A percentile compares a stretch with the other conserved stretches of the same genome.
Conservation (phyloP, 257 asterid species). For the Plantago ovata region DNA sequence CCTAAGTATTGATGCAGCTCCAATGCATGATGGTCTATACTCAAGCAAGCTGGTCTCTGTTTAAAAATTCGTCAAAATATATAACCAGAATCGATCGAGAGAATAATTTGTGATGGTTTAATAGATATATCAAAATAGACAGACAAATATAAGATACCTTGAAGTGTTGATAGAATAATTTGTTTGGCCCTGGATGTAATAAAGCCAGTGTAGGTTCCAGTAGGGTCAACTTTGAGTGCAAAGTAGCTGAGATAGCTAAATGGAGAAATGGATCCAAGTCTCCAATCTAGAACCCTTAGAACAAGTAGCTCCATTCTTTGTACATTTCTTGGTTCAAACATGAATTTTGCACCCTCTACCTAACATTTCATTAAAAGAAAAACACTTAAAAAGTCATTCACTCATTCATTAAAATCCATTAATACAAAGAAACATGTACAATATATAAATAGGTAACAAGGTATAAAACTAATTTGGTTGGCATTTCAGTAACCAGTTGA, state of each 20-base stretch:
- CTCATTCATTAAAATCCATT: too few species aligned
- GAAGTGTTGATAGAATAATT: conserved; percentile 57
- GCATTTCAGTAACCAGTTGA: too few species aligned
- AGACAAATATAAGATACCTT: conserved; percentile 39
- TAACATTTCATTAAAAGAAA: conserved; percentile 7
- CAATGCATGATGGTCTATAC: conserved; percentile 89
- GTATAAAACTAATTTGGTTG: too few species aligned
- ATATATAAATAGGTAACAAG: too few species aligned
- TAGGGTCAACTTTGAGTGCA: conserved; percentile 71
- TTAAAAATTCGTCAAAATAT: too few species aligned
- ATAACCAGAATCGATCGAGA: too few species aligned
- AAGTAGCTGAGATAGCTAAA: conserved; percentile 67
- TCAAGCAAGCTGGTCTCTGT: conserved; percentile 67
- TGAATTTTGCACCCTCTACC: conserved; percentile 76
- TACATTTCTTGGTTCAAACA: conserved; percentile 73
- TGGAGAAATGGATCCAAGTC: conserved; percentile 80
- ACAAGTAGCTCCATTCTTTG: conserved; percentile 87
- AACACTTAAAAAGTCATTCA: too few species aligned
- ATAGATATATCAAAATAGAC: background rate
- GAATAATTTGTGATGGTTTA: too few species aligned
- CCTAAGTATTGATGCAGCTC: conserved; percentile 68
- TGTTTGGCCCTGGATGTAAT: conserved; percentile 68
- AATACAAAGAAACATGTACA: too few species aligned
- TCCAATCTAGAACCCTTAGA: conserved; percentile 76
- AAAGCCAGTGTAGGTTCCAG: conserved; percentile 53